These are phyloP conservation scores for Acanthamoeba rhysodes DNA, from an alignment of 208 protist genomes.

Conservation along the genomic window DNA sequence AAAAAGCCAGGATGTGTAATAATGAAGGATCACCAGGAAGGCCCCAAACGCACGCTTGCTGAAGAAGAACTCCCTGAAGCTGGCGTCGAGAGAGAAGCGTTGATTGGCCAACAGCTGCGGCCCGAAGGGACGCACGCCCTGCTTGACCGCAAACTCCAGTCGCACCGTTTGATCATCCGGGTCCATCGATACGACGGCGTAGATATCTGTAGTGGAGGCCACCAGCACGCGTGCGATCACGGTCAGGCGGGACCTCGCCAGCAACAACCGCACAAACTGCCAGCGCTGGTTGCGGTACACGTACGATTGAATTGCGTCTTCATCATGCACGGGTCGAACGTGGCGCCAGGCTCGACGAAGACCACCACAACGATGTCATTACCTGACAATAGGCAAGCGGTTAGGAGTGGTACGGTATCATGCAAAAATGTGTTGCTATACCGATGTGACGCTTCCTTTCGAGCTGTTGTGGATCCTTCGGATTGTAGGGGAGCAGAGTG, in stretches of 20 bases:
- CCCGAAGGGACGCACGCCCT: constrained; percentile 69
- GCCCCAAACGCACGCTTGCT: constrained; percentile 24
- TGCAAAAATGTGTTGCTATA: not conserved
- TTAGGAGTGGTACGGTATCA: not conserved
- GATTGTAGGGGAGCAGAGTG: constrained; percentile 73
- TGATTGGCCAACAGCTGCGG: constrained; percentile 9
- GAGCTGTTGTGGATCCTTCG: constrained; percentile 74
- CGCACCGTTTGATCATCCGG: not conserved
- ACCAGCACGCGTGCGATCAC: too few relatives aligned
- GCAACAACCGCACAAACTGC: not conserved
- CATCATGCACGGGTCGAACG: constrained; percentile 74
- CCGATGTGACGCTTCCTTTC: constrained; percentile 71
- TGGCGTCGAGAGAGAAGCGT: constrained; percentile 16
- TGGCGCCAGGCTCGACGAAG: constrained; percentile 58
- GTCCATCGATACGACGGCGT: constrained; percentile 23
- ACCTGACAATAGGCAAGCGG: not conserved
- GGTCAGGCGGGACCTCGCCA: not conserved
- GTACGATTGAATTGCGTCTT: constrained; percentile 78
- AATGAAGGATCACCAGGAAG: not conserved
- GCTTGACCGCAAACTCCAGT: constrained; percentile 70
- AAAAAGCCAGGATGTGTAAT: not conserved
- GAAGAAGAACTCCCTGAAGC: constrained; percentile 73
- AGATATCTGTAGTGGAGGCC: not conserved
- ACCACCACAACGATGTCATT: constrained; percentile 79
- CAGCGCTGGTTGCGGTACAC: not conserved